Conservation (phyloP, 257 asterid genomes). For the Scutellaria baicalensis region DNA sequence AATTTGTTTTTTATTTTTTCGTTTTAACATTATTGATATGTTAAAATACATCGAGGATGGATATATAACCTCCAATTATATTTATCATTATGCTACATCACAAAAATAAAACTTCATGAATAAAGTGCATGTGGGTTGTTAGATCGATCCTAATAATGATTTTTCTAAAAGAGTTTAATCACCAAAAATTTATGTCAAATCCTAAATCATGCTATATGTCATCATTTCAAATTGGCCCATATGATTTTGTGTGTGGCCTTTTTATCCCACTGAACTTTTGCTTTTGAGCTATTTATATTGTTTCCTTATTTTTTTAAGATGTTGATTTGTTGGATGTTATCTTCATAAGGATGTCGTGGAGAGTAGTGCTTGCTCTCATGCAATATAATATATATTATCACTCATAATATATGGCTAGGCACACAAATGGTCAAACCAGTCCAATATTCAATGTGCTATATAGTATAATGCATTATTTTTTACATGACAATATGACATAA, state of each 20-base stretch:
- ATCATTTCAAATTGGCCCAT: not conserved
- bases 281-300: not conserved
- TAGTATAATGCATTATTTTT: not conserved
- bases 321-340: not conserved
- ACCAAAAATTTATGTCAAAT: not conserved
- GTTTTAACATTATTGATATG: no score
- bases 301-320: no score
- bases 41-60: no score
- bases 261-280: slow-evolving; percentile 2
- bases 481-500: not conserved
- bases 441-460: not conserved
- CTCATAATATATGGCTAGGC: not conserved
- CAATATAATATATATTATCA: not conserved
- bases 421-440: not conserved
- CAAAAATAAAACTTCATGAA: no score
- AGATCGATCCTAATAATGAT: no score
- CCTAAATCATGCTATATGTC: not conserved
- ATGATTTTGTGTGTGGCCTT: not conserved
- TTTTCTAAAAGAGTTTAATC: no score
- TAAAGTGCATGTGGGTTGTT: no score
- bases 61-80: no score
- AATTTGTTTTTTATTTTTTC: no score
- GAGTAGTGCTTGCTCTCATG: not conserved
- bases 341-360: not conserved
- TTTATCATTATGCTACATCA: not conserved